Evolutionary conservation across 176 grass and related monocot species (phyloP), one percentile per base, ranked within the genome.

Genomic region (Elaeis guineensis): DNA sequence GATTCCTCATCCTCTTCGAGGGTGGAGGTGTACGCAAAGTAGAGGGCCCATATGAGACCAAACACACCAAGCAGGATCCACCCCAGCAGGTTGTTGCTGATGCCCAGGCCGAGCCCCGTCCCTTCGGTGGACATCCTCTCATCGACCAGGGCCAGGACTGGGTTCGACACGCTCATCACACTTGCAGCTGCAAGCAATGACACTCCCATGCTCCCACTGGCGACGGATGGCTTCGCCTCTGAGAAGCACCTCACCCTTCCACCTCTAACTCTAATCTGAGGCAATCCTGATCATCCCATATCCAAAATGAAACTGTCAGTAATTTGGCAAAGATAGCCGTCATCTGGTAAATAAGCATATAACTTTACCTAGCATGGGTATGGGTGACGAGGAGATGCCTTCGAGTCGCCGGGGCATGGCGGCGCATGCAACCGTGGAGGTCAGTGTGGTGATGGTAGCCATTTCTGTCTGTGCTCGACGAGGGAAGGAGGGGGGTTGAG

Each of bases 1-100:
- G 92, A 96, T 73, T 96, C 92, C 56, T 96, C 92, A 63, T 96
- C 92, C 76, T 96, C 92, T 6, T 96, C 92, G 25, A 96, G 87
- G 49, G 76, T 81, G 0, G 83, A 80, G 69, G 92, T 96, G 84
- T 96, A 96, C 52, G 84, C 51, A 57, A 82, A 79, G 81, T 77
- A 96, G 70, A 96, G 92, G 4, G 92, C 65, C 92, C 92, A 96
- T 77, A 96, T 88, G 87, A 96, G 74, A 28, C 75, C 92, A 71
- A 96, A 96, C 19, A 96, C 72, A 2, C 80, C 92, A 6, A 96
- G 65, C 32, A 96, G 39, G 55, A 96, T 88, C 92, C 92, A 90
- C 22, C 61, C 80, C 61, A 96, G 79, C 69, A 96, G 75, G 86
- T 96, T 96, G 81, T 90, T 90, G 80, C 87, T 96, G 23, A 96